These are phyloP conservation scores for Erysimum cheiri DNA, from an alignment of 441 rosid species.

Conservation along the genomic window DNA sequence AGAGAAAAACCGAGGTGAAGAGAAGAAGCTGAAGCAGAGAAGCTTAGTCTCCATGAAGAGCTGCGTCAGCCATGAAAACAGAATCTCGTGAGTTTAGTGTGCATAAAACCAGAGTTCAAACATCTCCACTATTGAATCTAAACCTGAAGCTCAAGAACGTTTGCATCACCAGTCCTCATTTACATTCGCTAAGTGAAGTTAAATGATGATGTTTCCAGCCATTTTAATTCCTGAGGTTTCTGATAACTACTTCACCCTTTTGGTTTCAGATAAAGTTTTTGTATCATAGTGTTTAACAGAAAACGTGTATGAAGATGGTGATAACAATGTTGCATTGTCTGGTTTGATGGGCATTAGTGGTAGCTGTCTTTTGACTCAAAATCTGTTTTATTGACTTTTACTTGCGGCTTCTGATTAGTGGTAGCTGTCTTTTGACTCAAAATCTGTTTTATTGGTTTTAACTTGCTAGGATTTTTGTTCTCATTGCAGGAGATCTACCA, in stretches of 20 bases:
- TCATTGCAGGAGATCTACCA: too few species aligned
- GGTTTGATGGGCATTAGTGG: conserved; percentile 97
- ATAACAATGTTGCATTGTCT: conserved; percentile 95
- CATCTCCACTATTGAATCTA: conserved; percentile 70
- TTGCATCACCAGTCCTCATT: conserved; percentile 76
- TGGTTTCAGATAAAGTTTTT: conserved; percentile 82
- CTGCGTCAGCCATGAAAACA: too few species aligned
- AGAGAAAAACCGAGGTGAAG: too few species aligned
- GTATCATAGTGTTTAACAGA: conserved; percentile 78
- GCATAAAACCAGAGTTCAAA: too few species aligned
- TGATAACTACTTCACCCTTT: conserved; percentile 8
- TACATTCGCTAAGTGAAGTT: conserved; percentile 66
- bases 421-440: conserved; percentile 46
- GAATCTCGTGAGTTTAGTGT: too few species aligned
- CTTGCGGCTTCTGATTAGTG: conserved; percentile 73
- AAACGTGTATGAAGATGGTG: conserved; percentile 93
- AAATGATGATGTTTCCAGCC: background rate
- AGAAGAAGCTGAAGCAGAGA: too few species aligned
- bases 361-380: conserved; percentile 37
- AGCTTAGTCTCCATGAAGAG: too few species aligned
- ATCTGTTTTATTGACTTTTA: conserved; percentile 13
- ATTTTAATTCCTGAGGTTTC: background rate
- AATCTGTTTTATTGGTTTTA: conserved; percentile 8
- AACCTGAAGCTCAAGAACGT: conserved; percentile 82
- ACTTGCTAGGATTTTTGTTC: too few species aligned